Evolutionary conservation across 371 early-diverging fungal species (phyloP).

Genomic region (Rhizopus sp.): DNA sequence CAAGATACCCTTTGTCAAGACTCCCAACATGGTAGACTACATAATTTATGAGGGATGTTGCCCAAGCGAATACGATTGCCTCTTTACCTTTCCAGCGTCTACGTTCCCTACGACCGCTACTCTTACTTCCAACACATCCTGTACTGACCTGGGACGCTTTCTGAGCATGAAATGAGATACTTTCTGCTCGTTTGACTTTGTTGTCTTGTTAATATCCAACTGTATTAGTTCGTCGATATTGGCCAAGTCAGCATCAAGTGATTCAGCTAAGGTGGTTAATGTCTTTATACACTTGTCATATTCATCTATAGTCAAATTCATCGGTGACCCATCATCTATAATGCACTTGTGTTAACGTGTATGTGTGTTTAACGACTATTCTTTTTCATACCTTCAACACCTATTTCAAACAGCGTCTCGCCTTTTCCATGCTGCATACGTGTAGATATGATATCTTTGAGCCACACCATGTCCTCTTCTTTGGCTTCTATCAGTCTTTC

Average conservation of each 20-base stretch:
- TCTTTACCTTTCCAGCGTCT: conserved; percentile 62
- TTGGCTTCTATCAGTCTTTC: conserved; percentile 43
- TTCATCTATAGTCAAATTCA: conserved; percentile 69
- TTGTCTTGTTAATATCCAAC: conserved; percentile 17
- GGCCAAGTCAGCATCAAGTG: conserved; percentile 66
- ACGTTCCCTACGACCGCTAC: conserved; percentile 94
- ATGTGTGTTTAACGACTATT: no score
- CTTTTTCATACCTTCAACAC: conserved; percentile 67
- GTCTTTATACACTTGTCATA: conserved; percentile 51
- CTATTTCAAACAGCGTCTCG: conserved; percentile 78
- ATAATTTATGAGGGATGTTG: background rate
- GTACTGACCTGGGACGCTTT: conserved; percentile 64
- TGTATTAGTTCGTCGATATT: conserved; percentile 56
- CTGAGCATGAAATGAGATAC: conserved; percentile 70
- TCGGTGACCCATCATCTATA: conserved; percentile 70
- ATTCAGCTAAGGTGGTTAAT: conserved; percentile 42
- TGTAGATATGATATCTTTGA: conserved; percentile 42
- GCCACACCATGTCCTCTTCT: conserved; percentile 41
- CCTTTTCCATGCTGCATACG: conserved; percentile 72
- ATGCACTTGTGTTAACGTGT: no score
- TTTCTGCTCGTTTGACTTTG: background rate
- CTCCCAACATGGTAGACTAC: conserved; percentile 89
- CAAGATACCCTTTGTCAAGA: conserved; percentile 83
- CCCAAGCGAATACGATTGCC: background rate
- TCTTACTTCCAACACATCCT: conserved; percentile 82